Base-by-base conservation (phyloP, 139 green algal genomes). In the Trebouxia sp. region DNA sequence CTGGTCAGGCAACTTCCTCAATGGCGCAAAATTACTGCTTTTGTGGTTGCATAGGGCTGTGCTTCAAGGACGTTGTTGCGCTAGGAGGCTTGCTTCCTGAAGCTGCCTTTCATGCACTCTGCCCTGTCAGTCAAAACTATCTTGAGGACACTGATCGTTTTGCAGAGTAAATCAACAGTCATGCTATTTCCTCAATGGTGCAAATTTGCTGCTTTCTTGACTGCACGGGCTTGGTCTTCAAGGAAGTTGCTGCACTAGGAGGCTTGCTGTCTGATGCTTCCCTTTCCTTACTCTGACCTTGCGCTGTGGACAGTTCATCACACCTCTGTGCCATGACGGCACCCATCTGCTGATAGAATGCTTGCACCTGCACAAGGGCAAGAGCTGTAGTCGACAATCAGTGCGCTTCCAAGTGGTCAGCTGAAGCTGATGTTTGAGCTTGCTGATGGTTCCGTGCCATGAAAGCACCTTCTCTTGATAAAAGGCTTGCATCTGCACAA, bases 271-370 rank as follows among this genome's bases (percentile, higher is more conserved):
- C 24, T 8, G 26, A 0, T 28, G 35, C 26, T 45, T 35, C 14
- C 35, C 20, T 72, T 0, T 32, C n/a, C 32, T 35, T 72, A 10
- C 7, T 66, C 55, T 66, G 55, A n/a, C 14, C 12, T 42, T 72
- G 32, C 11, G 62, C n/a, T 45, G 62, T 17, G 15, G 28, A 38
- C 37, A 77, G 67, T 8, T 77, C 42, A 5, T 77, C 42, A 77
- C 67, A 77, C 10, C 67, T 17, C 22, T 47, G 5, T 7, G 67
- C 67, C 67, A 77, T 55, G 12, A 77, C 10, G 26, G 1, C 35
- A 6, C 67, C 67, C 67, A 77, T 77, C 41, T 77, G 41, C 67
- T 77, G 39, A 37, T 77, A 77, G 41, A 77, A 77, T 8, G 41
- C 26, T 39, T 56, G 41, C 41, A 77, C 67, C 67, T 77, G 41